Evolutionary conservation across 345 rosid genomes (phyloP).

Genomic region (Salix viminalis): DNA sequence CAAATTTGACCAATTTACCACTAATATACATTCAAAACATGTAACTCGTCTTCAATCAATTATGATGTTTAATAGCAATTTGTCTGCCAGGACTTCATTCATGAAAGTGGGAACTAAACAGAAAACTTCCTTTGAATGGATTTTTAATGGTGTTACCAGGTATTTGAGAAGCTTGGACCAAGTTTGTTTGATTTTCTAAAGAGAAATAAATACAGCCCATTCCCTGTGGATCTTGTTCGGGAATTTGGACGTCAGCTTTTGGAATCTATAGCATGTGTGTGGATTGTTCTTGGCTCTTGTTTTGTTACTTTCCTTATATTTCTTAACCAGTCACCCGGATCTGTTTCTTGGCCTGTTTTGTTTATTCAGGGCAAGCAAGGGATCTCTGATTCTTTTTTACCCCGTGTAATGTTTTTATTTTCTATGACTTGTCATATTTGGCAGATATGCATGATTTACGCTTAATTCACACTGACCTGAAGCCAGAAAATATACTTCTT

Average conservation of each 20-base stretch:
- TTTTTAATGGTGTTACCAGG: constrained; percentile 37
- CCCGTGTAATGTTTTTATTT: background rate
- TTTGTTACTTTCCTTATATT: constrained; percentile 1
- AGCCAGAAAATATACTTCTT: constrained; percentile 30
- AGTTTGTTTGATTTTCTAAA: constrained; percentile 30
- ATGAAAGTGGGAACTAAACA: constrained; percentile 43
- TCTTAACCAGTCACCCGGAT: background rate
- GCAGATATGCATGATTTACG: constrained; percentile 36
- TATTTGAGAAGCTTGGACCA: constrained; percentile 33
- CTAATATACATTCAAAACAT: background rate
- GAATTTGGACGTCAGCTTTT: constrained; percentile 35
- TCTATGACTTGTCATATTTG: constrained; percentile 19
- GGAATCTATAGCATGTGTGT: constrained; percentile 34
- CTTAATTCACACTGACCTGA: constrained; percentile 28
- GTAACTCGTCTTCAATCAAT: background rate
- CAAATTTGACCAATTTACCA: background rate
- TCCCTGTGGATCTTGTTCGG: constrained; percentile 32
- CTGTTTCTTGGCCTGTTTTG: constrained; percentile 8
- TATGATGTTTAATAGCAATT: constrained; percentile 8
- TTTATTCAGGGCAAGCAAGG: constrained; percentile 17
- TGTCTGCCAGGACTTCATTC: constrained; percentile 28
- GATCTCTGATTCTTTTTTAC: background rate
- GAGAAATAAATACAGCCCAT: constrained; percentile 32
- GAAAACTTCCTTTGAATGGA: constrained; percentile 54
- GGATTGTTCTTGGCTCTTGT: constrained; percentile 13